Base-by-base conservation (phyloP, 495 filamentous ascomycete species). In the Hapsidospora chrysogenum region DNA sequence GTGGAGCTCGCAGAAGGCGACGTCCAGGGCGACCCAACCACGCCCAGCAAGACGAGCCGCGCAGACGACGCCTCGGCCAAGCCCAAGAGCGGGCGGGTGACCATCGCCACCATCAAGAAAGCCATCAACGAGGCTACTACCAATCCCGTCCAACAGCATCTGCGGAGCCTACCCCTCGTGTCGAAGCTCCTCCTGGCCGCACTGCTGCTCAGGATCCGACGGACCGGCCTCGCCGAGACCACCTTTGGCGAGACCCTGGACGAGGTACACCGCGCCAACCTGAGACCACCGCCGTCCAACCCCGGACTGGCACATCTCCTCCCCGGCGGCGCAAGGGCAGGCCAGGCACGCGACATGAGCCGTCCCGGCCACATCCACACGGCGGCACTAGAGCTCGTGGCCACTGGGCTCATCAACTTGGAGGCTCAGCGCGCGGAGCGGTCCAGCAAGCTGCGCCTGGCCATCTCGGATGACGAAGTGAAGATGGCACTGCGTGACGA, bases 111-210 rank as follows among this genome's bases (percentile, higher is more conserved):
- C 0, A 96, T 96, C 45, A 73, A 80, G 22, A 92, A 81, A 51
- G 89, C 89, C 13, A 96, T 99, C 52, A 76, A 78, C 46, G 92
- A 99, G 58, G 85, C 86, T 1, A 96, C 89, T 1, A 84, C 78
- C 1, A 92, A 78, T 40, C 87, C 92, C 1, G 58, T 99, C 28
- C 87, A 95, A 48, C 79, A 81, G 51, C 85, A 80, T 38, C 69
- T 99, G 17, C 76, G 83, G 29, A 63, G 72, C 9, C 70, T 94
- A 10, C 81, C 92, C 2, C 69, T 94, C 20, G 64, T 78, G 9
- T 70, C 76, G 3, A 94, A 94, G 41, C 57, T 96, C 18, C 79
- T 94, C 41, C 70, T 99, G 9, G 73, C 84, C 1, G 80, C 85
- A 3, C 57, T 96, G 5, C 47, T 93, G 10, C 72, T 78, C 17